Evolutionary conservation across 345 rosid genomes (phyloP), one percentile per base, ranked within the genome.

Genomic region (Salix exigua): DNA sequence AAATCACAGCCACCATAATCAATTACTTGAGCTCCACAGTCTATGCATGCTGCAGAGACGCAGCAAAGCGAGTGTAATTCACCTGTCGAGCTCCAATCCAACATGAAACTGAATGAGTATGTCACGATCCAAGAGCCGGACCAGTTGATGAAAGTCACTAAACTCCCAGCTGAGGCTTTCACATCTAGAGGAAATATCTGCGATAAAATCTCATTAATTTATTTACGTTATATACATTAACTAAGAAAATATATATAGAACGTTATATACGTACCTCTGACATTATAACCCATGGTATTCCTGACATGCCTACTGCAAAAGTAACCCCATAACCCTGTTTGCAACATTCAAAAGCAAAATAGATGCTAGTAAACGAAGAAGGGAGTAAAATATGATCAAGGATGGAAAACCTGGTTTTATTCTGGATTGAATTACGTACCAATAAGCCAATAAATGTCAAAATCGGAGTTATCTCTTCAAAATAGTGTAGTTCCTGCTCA

Each of bases 281-380:
- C 85, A 92, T 88, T 77, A 92, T 89, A 61, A 88, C 87, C 96
- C 94, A 91, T 6, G 97, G 92, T 68, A 92, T 86, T 66, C 91
- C 91, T 83, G 90, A 90, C 83, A 91, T 89, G 75, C 94, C 97
- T 18, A 92, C 44, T 26, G 94, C 81, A 69, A 86, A 84, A 3
- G 91, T 85, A 69, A 82, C 89, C 3, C 84, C 74, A 64, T 84
- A 26, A 84, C 81, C 91, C 89, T 53, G 72, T 12, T 30, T 28
- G 7, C 40, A 42, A 42, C 46, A 12, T 42, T 2, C 13, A 11
- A 40, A 40, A 10, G 46, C 46, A 40, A 42, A 42, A 3, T 14
- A 42, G 13, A 42, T 42, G 46, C 0, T 42, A 10, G 1, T 42
- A 2, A 46, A 14, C 17, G 18, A 46, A 46, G 51, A 46, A 46